phyloP scores from a whole-genome alignment of 176 grass and related monocot genomes.

The Metroxylon sagu region DNA sequence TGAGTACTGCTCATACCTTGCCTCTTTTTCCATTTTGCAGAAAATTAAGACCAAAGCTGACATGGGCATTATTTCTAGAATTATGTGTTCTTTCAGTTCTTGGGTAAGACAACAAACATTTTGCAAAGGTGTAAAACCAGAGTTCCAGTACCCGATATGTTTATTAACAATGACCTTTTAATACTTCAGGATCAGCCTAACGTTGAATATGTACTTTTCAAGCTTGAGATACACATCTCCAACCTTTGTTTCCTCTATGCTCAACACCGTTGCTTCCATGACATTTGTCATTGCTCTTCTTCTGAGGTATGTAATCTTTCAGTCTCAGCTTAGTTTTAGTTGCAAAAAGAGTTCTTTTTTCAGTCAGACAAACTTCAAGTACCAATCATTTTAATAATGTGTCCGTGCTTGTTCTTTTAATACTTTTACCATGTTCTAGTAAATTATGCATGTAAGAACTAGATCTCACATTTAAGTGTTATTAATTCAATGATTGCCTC shows the following conservation, averaged over 20 bases:
- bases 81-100: constrained; percentile 67
- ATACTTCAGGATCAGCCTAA: constrained; percentile 63
- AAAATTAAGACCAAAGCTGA: constrained; percentile 67
- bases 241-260: constrained; percentile 59
- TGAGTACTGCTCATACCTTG: not conserved
- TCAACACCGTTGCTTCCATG: constrained; percentile 66
- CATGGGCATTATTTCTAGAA: constrained; percentile 62
- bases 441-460: too few species aligned
- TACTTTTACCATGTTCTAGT: too few species aligned
- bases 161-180: not conserved
- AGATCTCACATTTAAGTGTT: too few species aligned
- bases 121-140: not conserved
- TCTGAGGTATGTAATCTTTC: constrained; percentile 24
- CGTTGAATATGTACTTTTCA: constrained; percentile 90
- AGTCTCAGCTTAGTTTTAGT: not conserved
- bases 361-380: too few species aligned
- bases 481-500: not conserved
- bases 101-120: constrained; percentile 37
- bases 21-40: constrained; percentile 19
- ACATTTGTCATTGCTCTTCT: constrained; percentile 76
- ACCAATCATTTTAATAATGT: too few species aligned
- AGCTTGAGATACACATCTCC: constrained; percentile 85
- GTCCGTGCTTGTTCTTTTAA: too few species aligned
- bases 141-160: not conserved
- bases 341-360: too few species aligned